Evolutionary conservation across 371 early-diverging fungal species (phyloP), one percentile per base, ranked within the genome.

Genomic region (Mucor circinelloides): DNA sequence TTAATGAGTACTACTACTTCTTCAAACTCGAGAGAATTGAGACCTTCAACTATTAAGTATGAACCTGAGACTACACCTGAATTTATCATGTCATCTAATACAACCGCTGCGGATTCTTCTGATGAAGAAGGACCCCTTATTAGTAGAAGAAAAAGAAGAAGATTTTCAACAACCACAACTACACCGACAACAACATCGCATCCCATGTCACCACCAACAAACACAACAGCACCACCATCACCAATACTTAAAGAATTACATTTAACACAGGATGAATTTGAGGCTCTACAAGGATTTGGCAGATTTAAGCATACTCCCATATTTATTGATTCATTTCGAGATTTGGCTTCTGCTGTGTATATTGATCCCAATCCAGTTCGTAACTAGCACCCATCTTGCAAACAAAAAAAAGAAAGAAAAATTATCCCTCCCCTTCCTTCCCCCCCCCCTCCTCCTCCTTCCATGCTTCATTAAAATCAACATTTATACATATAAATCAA

Each of bases 251-350:
- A 69, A 58, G 72, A 71, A 58, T 52, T 72, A 25, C 68, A 73
- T 44, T 64, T 83, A 31, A 80, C 83, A 12, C 55, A 70, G 19
- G 84, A 81, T 62, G 84, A 83, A 68, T 64, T 81, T 40, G 84
- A 83, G 62, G 84, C 75, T 13, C 64, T 83, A 25, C 76, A 83
- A 61, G 81, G 78, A 12, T 78, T 83, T 62, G 73, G 75, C 23
- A 68, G 68, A n/a, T 75, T 83, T 52, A 73, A 64, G 55, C 71
- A 72, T 10, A 73, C 78, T 25, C 67, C 73, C n/a, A 69, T 73
- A 27, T 70, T 73, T 60, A 73, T 71, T 60, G 76, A 75, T 57
- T 78, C 79, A n/a, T 68, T 78, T 32, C 68, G 71, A 42, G 76
- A 75, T 48, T 60, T 78, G 28, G 71, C 73, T 17, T 66, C 69